Percentiles rank a stretch among this genome's conserved stretches.
Evolutionary conservation across 1,139 yeast genomes (phyloP).

Genomic region (Pichia sp.): DNA sequence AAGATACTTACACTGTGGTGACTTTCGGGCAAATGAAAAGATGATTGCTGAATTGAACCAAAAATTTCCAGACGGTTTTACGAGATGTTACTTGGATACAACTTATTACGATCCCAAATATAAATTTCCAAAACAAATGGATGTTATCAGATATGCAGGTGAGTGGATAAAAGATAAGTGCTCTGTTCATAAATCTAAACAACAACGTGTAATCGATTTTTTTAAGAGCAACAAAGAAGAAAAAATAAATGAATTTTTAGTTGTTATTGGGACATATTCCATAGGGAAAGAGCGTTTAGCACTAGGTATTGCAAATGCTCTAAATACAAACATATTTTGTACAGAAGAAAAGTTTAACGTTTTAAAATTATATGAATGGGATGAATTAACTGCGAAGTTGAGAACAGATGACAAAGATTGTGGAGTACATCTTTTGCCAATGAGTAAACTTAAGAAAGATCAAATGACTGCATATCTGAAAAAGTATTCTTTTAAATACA

Average conservation of each 20-base stretch:
- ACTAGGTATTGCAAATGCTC: constrained; percentile 51
- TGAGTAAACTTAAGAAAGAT: constrained; percentile 34
- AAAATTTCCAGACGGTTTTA: constrained; percentile 35
- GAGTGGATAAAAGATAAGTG: constrained; percentile 41
- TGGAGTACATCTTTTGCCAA: constrained; percentile 64
- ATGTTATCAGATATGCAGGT: constrained; percentile 56
- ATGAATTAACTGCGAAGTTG: constrained; percentile 22
- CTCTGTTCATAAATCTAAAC: constrained; percentile 24
- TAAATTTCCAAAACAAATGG: constrained; percentile 70
- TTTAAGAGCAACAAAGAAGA: constrained; percentile 13
- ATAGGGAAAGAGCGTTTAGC: constrained; percentile 91
- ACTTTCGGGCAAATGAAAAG: constrained; percentile 64
- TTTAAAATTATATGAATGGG: constrained; percentile 35
- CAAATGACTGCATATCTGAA: constrained; percentile 47
- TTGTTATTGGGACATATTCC: constrained; percentile 83
- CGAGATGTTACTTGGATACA: constrained; percentile 74
- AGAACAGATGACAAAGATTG: constrained; percentile 37
- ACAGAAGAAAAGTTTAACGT: constrained; percentile 44
- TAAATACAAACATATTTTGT: constrained; percentile 50
- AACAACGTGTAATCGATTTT: constrained; percentile 40
- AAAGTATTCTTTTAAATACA: constrained; percentile 41
- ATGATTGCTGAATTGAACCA: constrained; percentile 35
- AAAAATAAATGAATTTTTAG: constrained; percentile 35
- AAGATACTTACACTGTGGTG: constrained; percentile 75
- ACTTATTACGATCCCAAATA: constrained; percentile 76